Evolutionary conservation across 257 asterid genomes (phyloP), one percentile per base, ranked within the genome.

Genomic region (Anisodus tanguticus): DNA sequence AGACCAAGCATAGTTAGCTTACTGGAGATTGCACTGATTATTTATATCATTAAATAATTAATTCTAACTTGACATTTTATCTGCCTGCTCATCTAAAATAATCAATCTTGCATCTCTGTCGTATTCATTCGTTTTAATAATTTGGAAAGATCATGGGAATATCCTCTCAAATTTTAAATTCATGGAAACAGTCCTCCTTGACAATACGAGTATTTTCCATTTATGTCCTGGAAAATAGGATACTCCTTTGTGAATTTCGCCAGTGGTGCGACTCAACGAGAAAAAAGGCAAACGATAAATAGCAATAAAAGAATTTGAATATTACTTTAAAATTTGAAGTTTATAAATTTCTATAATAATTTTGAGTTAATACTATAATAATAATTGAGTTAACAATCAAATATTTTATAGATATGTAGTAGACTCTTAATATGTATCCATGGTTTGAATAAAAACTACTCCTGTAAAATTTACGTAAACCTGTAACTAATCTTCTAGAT

Each of bases 71-170:
- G 51, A 67, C 51, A 68, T 49, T 19, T 74, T 22, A 22, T 74
- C 22, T 47, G 43, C 10, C 60, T 19, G 15, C 43, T 72, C 9
- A 72, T 9, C 12, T 74, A 8, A 62, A 74, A 74, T 74, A 49
- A 72, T 49, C 49, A 15, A 7, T 74, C 12, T 49, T 47, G 10
- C 43, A 19, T 12, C 80, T 26, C 19, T 47, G 17, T 59, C n/a
- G 39, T 45, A 19, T 47, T 26, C 19, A 5, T 74, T 49, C 60
- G 1, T 74, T 47, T 47, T 11, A 74, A 74, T 74, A 49, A 69
- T 74, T 74, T 74, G 15, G 10, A 12, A 74, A 49, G 81, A 74
- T 69, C 54, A 39, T 6, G 16, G 49, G 81, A 74, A 22, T 74
- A 74, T 74, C 43, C 80, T 19, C 80, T 74, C 62, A 11, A 12